Evolutionary conservation across 805 yeast species (phyloP).

Genomic region (Metschnikowia kunwiensis): DNA sequence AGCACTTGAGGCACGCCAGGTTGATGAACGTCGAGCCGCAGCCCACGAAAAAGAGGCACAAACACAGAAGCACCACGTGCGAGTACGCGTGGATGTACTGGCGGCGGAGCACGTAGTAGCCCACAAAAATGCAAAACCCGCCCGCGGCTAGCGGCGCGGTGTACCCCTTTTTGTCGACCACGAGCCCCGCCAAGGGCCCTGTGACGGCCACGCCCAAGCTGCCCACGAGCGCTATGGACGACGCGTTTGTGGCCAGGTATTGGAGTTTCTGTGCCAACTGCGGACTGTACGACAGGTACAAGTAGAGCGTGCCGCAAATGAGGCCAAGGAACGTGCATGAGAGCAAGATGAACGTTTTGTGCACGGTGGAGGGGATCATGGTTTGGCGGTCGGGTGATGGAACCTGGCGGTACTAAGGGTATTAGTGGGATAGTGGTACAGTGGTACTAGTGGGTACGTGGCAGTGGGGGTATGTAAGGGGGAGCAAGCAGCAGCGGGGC

Average conservation of each 20-base stretch:
- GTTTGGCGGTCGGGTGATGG: no score
- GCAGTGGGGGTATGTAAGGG: no score
- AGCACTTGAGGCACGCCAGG: slow-evolving; percentile 66
- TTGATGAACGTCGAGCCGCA: slow-evolving; percentile 65
- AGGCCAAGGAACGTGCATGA: slow-evolving; percentile 43
- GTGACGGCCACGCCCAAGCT: slow-evolving; percentile 58
- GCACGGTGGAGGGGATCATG: slow-evolving; percentile 18
- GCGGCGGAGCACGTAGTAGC: slow-evolving; percentile 53
- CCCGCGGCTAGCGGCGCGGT: slow-evolving; percentile 51
- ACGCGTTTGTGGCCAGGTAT: slow-evolving; percentile 60
- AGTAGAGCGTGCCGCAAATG: slow-evolving; percentile 70
- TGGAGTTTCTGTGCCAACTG: slow-evolving; percentile 59
- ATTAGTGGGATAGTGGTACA: no score
- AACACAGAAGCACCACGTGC: slow-evolving; percentile 40
- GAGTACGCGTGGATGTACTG: slow-evolving; percentile 46
- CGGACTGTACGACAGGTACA: slow-evolving; percentile 76
- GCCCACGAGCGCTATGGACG: slow-evolving; percentile 64
- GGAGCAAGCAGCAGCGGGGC: no score
- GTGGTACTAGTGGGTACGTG: no score
- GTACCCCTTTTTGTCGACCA: slow-evolving; percentile 65
- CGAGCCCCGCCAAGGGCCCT: slow-evolving; percentile 66
- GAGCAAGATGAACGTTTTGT: slow-evolving; percentile 22
- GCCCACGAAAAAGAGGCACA: slow-evolving; percentile 57
- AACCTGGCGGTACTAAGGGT: no score
- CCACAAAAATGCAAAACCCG: slow-evolving; percentile 45